Percentiles rank a stretch among this genome's conserved stretches.
Conservation (phyloP, 192 early-diverging fungal species). For the Geranomyces michiganensis region DNA sequence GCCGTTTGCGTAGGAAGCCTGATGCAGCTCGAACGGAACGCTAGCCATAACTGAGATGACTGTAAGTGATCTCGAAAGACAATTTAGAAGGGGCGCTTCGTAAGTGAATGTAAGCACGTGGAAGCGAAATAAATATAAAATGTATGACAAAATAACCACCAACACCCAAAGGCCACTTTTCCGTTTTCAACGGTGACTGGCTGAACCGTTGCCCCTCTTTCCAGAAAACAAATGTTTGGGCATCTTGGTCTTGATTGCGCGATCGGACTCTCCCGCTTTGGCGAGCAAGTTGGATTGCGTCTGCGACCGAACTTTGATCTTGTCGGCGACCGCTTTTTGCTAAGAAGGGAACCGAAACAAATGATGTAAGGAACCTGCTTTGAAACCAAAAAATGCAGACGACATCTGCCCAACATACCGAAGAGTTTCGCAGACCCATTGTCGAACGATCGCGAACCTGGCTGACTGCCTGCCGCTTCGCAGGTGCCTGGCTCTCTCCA, state of each 20-base stretch:
- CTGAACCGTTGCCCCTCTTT: slow-evolving; percentile 68
- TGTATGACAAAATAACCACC: no score
- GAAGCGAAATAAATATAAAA: no score
- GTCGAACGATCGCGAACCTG: slow-evolving; percentile 45
- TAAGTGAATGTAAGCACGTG: no score
- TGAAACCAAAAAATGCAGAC: not conserved
- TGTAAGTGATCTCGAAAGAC: no score
- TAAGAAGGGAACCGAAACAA: slow-evolving; percentile 3
- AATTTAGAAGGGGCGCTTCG: no score
- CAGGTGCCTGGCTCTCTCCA: slow-evolving; percentile 55
- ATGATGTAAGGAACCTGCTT: not conserved
- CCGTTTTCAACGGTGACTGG: slow-evolving; percentile 45
- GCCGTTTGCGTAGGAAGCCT: slow-evolving; percentile 23
- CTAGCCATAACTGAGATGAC: not conserved
- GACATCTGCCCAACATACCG: slow-evolving; percentile 26
- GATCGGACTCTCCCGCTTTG: slow-evolving; percentile 90
- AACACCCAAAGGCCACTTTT: no score
- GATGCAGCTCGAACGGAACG: slow-evolving; percentile 30
- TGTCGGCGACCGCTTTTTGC: slow-evolving; percentile 72
- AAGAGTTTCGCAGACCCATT: slow-evolving; percentile 74
- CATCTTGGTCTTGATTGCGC: slow-evolving; percentile 87
- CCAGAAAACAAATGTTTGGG: slow-evolving; percentile 98
- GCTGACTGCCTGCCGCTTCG: slow-evolving; percentile 34
- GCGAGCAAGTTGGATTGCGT: slow-evolving; percentile 76
- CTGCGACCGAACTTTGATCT: slow-evolving; percentile 74